A percentile compares a stretch with the other conserved stretches of the same genome.
These are phyloP conservation scores for Penicillium paneum DNA, from an alignment of 2,329 filamentous ascomycete genomes.

Conservation along the genomic window DNA sequence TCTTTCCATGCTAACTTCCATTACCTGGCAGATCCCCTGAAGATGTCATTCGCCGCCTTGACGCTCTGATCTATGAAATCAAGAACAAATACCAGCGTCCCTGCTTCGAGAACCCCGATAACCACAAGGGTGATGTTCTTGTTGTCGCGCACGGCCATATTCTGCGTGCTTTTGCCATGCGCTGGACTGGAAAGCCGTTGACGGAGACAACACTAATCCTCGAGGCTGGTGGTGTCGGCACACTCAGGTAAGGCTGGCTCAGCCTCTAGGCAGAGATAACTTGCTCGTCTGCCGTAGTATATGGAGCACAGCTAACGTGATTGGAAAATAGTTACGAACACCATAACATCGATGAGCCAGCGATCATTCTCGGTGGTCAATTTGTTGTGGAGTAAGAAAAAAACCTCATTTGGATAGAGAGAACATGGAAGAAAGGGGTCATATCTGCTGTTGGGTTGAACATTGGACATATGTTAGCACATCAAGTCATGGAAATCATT, in stretches of 20 bases:
- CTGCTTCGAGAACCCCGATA: conserved; percentile 56
- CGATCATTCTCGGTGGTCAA: conserved; percentile 71
- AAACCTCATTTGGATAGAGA: not conserved
- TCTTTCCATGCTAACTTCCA: not conserved
- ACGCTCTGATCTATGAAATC: conserved; percentile 73
- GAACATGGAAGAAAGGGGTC: not conserved
- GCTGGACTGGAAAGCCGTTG: conserved; percentile 74
- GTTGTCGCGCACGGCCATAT: conserved; percentile 91
- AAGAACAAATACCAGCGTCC: conserved; percentile 62
- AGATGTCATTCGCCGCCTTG: conserved; percentile 69
- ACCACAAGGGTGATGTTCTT: conserved; percentile 62
- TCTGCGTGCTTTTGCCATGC: conserved; percentile 78
- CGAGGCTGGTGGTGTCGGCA: conserved; percentile 84
- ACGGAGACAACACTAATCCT: conserved; percentile 74
- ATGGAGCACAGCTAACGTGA: not conserved
- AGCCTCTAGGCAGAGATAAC: not conserved
- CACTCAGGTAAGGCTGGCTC: conserved; percentile 59
- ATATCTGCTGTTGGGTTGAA: not conserved
- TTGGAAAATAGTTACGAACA: conserved; percentile 66
- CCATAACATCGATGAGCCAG: conserved; percentile 71
- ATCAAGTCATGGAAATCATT: not conserved
- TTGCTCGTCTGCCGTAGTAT: not conserved
- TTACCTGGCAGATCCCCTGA: conserved; percentile 58
- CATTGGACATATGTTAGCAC: not conserved
- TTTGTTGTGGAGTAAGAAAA: conserved; percentile 52